phyloP scores from a whole-genome alignment of 208 protist genomes.

The Naegleria gruberi region DNA sequence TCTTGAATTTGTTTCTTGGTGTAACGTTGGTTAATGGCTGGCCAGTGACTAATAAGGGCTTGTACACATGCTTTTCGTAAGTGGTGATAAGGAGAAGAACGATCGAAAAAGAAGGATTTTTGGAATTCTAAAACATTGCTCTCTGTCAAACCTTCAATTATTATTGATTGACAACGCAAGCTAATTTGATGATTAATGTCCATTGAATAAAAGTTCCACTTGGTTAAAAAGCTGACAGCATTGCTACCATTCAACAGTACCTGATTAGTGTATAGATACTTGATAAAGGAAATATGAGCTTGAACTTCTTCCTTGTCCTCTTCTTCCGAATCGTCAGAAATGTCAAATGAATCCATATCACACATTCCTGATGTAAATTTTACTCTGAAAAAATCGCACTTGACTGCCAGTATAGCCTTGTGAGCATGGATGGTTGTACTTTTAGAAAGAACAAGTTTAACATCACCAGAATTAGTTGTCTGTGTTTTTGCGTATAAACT shows the following conservation, averaged over 20 bases:
- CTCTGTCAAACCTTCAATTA: background rate
- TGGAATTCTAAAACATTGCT: background rate
- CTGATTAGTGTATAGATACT: background rate
- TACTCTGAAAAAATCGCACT: background rate
- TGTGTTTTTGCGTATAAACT: background rate
- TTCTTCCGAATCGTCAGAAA: background rate
- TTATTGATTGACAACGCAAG: background rate
- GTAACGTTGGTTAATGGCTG: background rate
- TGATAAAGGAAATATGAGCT: background rate
- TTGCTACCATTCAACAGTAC: background rate
- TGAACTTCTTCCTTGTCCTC: background rate
- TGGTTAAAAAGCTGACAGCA: background rate
- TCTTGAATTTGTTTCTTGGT: background rate
- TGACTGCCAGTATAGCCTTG: background rate
- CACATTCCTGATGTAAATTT: conserved; percentile 1
- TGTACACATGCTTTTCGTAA: background rate
- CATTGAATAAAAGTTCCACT: conserved; percentile 13
- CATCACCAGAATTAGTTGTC: background rate
- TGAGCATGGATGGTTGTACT: background rate
- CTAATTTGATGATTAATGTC: background rate
- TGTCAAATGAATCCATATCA: background rate
- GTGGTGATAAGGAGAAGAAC: background rate
- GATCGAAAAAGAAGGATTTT: background rate
- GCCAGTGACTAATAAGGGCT: background rate
- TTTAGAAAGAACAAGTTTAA: background rate